A percentile compares a stretch with the other conserved stretches of the same genome.
These are phyloP conservation scores for Oryza coarctata DNA, from an alignment of 176 grass and related monocot species.

Conservation along the genomic window DNA sequence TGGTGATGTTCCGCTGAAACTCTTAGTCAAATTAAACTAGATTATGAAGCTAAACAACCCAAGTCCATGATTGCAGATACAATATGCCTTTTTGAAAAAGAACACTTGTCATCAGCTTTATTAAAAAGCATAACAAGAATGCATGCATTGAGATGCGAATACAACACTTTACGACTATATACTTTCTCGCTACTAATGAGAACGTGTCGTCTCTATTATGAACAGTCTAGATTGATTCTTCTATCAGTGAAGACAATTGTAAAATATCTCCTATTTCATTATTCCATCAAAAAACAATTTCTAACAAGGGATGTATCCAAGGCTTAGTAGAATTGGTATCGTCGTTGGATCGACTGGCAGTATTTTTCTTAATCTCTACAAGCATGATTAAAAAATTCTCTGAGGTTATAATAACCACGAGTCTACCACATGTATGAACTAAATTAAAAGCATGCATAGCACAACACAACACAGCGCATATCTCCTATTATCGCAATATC, in stretches of 20 bases:
- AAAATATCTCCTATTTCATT: too few relatives aligned
- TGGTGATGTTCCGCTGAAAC: background rate
- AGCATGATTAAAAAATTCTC: too few relatives aligned
- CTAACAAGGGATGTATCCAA: too few relatives aligned
- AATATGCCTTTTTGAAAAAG: background rate
- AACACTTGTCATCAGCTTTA: background rate
- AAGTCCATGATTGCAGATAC: background rate
- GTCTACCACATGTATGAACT: background rate
- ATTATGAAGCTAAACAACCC: background rate
- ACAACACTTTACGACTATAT: background rate
- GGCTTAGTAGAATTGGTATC: too few relatives aligned
- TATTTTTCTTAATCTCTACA: background rate
- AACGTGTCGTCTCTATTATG: too few relatives aligned
- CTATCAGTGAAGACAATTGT: too few relatives aligned
- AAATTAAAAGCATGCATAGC: background rate
- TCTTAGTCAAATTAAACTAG: background rate
- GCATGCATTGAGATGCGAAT: background rate
- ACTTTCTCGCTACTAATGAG: too few relatives aligned
- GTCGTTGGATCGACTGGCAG: background rate
- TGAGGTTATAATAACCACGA: background rate
- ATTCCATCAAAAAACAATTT: too few relatives aligned
- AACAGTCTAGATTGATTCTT: too few relatives aligned
- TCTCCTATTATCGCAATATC: background rate
- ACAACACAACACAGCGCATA: background rate
- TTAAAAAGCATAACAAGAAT: background rate